Conservation (phyloP, 352 stramenopile species). For the Phytophthora rubi region DNA sequence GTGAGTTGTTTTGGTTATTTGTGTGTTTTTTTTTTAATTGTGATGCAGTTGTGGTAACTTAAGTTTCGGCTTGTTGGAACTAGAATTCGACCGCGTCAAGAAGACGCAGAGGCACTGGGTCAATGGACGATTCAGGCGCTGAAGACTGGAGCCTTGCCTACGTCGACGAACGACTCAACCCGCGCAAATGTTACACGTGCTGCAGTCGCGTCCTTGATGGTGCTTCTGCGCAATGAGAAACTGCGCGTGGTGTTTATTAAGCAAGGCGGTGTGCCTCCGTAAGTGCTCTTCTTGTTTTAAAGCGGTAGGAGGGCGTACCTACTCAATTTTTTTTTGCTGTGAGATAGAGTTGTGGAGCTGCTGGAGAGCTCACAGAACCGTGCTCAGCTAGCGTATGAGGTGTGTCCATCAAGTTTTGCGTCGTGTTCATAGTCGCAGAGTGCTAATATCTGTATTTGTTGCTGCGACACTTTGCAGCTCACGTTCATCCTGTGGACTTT, state of each 20-base stretch:
- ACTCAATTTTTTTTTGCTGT: conserved; percentile 4
- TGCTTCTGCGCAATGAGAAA: conserved; percentile 91
- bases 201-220: conserved; percentile 92
- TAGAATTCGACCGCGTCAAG: conserved; percentile 77
- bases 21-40: not conserved
- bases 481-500: conserved; percentile 97
- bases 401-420: conserved; percentile 18
- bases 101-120: conserved; percentile 81
- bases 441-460: not conserved
- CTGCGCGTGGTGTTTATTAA: conserved; percentile 91
- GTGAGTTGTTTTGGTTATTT: conserved; percentile 33
- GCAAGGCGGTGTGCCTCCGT: conserved; percentile 90
- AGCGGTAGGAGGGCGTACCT: conserved; percentile 4
- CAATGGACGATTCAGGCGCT: conserved; percentile 81
- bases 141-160: conserved; percentile 62
- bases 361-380: conserved; percentile 81
- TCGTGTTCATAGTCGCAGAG: not conserved
- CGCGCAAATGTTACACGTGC: conserved; percentile 82
- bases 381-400: conserved; percentile 96
- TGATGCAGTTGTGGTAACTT: not conserved
- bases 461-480: conserved; percentile 59
- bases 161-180: conserved; percentile 67
- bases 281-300: conserved; percentile 38
- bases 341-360: conserved; percentile 66
- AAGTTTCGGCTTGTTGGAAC: not conserved